Conservation (phyloP, 108 stramenopile genomes). For the Fistulifera pelliculosa region DNA sequence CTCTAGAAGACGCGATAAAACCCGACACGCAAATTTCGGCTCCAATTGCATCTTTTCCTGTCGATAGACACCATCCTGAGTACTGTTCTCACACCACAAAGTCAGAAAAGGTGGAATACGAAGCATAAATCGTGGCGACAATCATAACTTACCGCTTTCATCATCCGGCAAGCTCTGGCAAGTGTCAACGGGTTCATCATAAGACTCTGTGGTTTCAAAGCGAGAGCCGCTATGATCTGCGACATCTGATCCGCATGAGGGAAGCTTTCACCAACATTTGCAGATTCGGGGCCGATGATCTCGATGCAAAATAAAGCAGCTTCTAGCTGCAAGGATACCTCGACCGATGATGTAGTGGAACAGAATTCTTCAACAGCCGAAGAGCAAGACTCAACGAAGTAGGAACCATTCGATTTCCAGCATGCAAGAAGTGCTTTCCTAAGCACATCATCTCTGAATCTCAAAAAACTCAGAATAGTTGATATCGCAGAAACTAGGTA, state of each 20-base stretch:
- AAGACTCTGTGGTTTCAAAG: conserved; percentile 28
- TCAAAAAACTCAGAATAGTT: conserved; percentile 42
- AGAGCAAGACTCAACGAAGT: conserved; percentile 55
- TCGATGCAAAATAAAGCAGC: conserved; percentile 65
- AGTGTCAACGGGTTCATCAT: conserved; percentile 42
- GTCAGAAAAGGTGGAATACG: not conserved
- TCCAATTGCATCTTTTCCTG: conserved; percentile 10
- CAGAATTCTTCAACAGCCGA: conserved; percentile 75
- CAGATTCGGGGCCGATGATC: conserved; percentile 32
- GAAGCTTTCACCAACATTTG: not conserved
- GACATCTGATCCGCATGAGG: conserved; percentile 9
- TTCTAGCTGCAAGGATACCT: conserved; percentile 61
- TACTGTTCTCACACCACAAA: not conserved
- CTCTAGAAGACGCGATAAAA: conserved; percentile 42
- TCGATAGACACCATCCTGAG: conserved; percentile 23
- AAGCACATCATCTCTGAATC: conserved; percentile 45
- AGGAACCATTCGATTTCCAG: conserved; percentile 25
- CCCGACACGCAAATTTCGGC: conserved; percentile 30
- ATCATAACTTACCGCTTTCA: conserved; percentile 30
- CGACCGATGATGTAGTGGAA: conserved; percentile 14
- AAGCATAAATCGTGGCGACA: not conserved
- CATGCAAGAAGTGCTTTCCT: conserved; percentile 45
- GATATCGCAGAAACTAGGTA: conserved; percentile 22
- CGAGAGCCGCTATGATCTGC: conserved; percentile 35
- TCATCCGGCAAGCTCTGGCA: conserved; percentile 33